Conservation (phyloP, 106 monocot genomes). For the Phalaenopsis aphrodite region DNA sequence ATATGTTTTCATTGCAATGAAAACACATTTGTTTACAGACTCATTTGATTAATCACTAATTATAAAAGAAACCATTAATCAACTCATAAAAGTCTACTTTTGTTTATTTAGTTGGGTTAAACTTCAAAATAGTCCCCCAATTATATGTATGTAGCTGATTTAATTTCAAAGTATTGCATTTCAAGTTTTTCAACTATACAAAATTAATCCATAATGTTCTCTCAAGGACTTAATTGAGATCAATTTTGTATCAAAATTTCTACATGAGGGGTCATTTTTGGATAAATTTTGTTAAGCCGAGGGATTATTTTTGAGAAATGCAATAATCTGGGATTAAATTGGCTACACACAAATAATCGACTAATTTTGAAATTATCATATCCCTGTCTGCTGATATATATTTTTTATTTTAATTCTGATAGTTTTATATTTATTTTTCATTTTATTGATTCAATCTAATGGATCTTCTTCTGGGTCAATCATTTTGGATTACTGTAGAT, state of each 20-base stretch:
- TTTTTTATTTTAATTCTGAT: background rate
- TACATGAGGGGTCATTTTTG: too few relatives aligned
- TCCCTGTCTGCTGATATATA: background rate
- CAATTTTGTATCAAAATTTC: too few relatives aligned
- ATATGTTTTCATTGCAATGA: background rate
- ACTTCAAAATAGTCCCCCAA: too few relatives aligned
- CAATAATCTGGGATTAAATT: too few relatives aligned
- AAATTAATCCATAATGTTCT: too few relatives aligned
- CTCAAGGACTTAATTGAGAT: too few relatives aligned
- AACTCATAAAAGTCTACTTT: background rate
- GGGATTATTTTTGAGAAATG: too few relatives aligned
- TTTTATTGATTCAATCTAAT: background rate
- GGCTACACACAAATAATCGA: too few relatives aligned
- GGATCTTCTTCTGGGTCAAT: background rate
- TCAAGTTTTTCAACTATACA: too few relatives aligned
- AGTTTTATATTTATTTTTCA: background rate
- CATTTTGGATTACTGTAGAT: conserved; percentile 2
- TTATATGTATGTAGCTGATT: too few relatives aligned
- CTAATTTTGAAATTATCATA: background rate
- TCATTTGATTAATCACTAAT: background rate
- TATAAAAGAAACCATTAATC: background rate
- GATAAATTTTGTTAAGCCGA: too few relatives aligned
- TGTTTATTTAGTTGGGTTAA: background rate
- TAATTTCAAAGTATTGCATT: too few relatives aligned
- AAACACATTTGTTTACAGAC: background rate